Base-by-base conservation (phyloP, 306 rosid genomes). In the Lathyrus tuberosus region DNA sequence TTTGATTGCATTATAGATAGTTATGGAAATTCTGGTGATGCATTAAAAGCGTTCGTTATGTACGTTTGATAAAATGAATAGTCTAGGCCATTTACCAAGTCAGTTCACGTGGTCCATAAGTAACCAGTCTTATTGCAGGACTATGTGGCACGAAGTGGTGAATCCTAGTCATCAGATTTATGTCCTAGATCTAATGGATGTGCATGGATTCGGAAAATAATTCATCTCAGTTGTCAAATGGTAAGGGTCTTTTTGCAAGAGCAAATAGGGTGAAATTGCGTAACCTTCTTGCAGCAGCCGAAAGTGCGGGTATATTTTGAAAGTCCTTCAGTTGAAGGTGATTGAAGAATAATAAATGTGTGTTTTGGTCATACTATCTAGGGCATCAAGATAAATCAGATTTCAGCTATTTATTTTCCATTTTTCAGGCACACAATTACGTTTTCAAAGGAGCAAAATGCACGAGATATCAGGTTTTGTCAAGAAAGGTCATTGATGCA, bases 241-340 rank as follows among this genome's bases (percentile, higher is more conserved):
- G n/a, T n/a, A n/a, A n/a, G n/a, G n/a, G n/a, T n/a, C n/a, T n/a
- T n/a, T n/a, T n/a, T n/a, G n/a, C n/a, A n/a, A n/a, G n/a, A n/a
- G n/a, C n/a, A n/a, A n/a, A n/a, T n/a, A n/a, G n/a, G n/a, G n/a
- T 22, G 24, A 22, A 22, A 64, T 59, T 91, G 80, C 96, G 99
- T 43, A 94, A 74, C 78, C 99, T 94, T 87, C 87, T 87, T 43
- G 99, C 97, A 75, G 97, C 92, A 48, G 95, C 95, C 17, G 99
- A 94, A 44, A 95, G 99, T 78, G 98, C 95, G 10, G 99, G n/a
- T n/a, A 94, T 72, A 96, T 94, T 77, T 72, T 94, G 76, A 94
- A 94, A 89, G 87, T 90, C 62, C 87, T 97, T 78, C 97, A 94
- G 51, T 76, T 91, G 76, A 94, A 91, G 99, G 99, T 94, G 76